Base-by-base conservation (phyloP, 2,329 filamentous ascomycete species). In the Lachnellula arida region DNA sequence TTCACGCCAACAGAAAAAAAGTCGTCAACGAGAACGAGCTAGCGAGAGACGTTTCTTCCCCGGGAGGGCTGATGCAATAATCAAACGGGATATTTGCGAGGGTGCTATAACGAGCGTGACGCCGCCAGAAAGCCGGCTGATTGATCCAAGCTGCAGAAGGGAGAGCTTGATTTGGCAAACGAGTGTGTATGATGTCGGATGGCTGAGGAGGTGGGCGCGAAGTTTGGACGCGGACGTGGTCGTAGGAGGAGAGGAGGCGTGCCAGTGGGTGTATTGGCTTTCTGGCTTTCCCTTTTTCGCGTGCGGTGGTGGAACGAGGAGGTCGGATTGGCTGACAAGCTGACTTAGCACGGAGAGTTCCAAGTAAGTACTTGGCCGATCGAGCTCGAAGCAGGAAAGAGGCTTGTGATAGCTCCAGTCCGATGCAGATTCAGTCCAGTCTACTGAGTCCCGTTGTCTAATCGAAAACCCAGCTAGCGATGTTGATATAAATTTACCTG, bases 71-170 rank as follows among this genome's bases (percentile, higher is more conserved):
- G 54, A 57, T 55, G 56, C 57, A n/a, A n/a, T n/a, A 54, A 56
- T 39, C 53, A 52, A 34, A 28, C 28, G 47, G 39, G 22, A 51
- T 54, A 32, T 23, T 34, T 44, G 53, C 37, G 46, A 14, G 46
- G 37, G 49, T 58, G 53, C 52, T 60, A 57, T 66, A 65, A 67
- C 60, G 65, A 67, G 63, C 61, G 64, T 66, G 58, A 65, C 55
- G 65, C 65, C 58, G 61, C 54, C 47, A 60, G 60, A 59, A 59
- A 58, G 46, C 39, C 17, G 53, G 61, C 52, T 54, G 62, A 60
- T 64, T 59, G 59, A 63, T 59, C 61, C 58, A 44, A 61, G 58
- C 57, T 60, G 56, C 53, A 44, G 50, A 51, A 52, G 46, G 44
- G 40, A 39, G 54, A 39, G 49, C 52, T 34, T 54, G 60, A 56